Evolutionary conservation across 257 asterid species (phyloP).

Genomic region (Schizonepeta tenuifolia): DNA sequence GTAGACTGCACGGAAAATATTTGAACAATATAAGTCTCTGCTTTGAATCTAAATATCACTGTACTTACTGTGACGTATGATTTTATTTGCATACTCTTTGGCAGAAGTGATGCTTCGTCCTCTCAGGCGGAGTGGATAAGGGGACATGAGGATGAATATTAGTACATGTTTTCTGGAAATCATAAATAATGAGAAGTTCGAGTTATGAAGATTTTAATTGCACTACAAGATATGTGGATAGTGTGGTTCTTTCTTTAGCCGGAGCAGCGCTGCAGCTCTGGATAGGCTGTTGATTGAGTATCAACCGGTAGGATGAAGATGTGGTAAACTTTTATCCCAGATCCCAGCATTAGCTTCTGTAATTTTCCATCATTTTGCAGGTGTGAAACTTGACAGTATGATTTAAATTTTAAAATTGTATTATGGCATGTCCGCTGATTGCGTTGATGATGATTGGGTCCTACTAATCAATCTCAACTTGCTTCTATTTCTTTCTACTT

Average conservation of each 20-base stretch:
- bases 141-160: neutral
- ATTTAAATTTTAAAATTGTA: too few species aligned
- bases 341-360: neutral
- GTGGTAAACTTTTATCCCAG: neutral
- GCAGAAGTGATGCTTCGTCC: neutral
- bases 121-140: neutral
- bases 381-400: too few species aligned
- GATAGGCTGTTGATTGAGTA: too few species aligned
- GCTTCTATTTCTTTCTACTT: slow-evolving; percentile 8
- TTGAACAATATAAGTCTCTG: neutral
- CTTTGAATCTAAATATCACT: neutral
- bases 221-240: neutral
- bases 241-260: neutral
- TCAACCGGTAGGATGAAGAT: neutral
- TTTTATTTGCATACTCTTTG: neutral
- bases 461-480: slow-evolving; percentile 31
- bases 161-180: too few species aligned
- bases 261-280: too few species aligned
- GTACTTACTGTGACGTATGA: neutral
- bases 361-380: too few species aligned
- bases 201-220: neutral
- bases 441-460: slow-evolving; percentile 29
- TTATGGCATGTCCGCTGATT: slow-evolving; percentile 15
- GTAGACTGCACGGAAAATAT: too few species aligned
- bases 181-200: too few species aligned